Conservation (phyloP, 805 yeast genomes). For the Metschnikowia similis region DNA sequence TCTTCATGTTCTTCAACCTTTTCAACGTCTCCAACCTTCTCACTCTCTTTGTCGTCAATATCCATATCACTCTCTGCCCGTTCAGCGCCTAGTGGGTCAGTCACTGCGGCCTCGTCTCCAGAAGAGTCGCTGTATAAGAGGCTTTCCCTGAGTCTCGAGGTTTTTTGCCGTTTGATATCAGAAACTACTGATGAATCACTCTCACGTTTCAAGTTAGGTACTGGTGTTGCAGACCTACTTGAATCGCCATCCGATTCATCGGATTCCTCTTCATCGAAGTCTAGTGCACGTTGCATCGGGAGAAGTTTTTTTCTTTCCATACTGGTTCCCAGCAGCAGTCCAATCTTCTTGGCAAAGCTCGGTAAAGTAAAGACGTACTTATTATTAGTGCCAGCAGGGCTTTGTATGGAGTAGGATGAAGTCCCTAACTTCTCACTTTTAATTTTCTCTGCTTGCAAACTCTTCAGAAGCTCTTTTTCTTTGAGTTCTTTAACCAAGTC, state of each 20-base stretch:
- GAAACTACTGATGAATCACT: constrained; percentile 18
- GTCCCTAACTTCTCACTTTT: constrained; percentile 5
- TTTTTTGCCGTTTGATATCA: constrained; percentile 22
- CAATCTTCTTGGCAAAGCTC: constrained; percentile 31
- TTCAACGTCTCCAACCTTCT: constrained; percentile 23
- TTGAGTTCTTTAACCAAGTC: constrained; percentile 36
- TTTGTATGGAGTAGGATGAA: not conserved
- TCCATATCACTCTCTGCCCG: constrained; percentile 21
- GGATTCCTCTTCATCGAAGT: constrained; percentile 37
- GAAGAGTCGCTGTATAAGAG: constrained; percentile 32
- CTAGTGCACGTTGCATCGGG: constrained; percentile 55
- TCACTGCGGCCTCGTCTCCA: constrained; percentile 15
- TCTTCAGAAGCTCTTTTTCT: constrained; percentile 19
- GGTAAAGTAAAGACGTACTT: constrained; percentile 23
- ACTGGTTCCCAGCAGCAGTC: constrained; percentile 22
- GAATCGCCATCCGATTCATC: constrained; percentile 33
- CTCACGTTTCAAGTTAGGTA: constrained; percentile 27
- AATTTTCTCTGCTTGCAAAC: constrained; percentile 13
- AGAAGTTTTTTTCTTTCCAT: constrained; percentile 27
- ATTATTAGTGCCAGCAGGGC: constrained; percentile 2
- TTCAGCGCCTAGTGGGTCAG: not conserved
- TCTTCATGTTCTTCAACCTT: constrained; percentile 1
- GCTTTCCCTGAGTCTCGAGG: constrained; percentile 21
- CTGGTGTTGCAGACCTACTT: constrained; percentile 36
- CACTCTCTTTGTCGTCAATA: constrained; percentile 16